A percentile compares a stretch with the other conserved stretches of the same genome.
Evolutionary conservation across 2,329 filamentous ascomycete genomes (phyloP).

Genomic region (Colletotrichum spinosum): DNA sequence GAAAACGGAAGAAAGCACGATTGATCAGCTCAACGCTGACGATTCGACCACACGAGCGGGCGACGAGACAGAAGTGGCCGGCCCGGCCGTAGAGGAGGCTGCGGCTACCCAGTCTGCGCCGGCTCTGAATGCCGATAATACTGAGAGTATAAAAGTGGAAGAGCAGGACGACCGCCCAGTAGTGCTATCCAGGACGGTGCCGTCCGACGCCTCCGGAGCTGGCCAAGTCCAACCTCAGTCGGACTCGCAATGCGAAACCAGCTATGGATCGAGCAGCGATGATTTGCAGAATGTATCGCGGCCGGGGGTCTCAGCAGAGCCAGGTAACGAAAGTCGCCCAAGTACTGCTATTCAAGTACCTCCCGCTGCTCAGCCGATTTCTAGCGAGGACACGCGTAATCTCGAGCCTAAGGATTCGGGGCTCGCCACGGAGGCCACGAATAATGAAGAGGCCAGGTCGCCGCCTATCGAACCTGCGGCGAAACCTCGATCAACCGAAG

Average conservation of each 20-base stretch:
- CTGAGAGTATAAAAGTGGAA: too few relatives aligned
- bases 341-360: neutral
- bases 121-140: too few relatives aligned
- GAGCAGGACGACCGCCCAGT: too few relatives aligned
- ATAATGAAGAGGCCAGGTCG: neutral
- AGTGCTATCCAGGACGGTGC: too few relatives aligned
- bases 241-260: neutral
- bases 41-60: too few relatives aligned
- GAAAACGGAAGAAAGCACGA: neutral
- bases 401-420: too few relatives aligned
- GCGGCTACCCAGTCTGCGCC: too few relatives aligned
- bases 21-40: too few relatives aligned
- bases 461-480: too few relatives aligned
- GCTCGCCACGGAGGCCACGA: neutral
- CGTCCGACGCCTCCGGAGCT: too few relatives aligned
- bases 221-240: too few relatives aligned
- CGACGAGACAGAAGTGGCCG: too few relatives aligned
- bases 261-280: neutral
- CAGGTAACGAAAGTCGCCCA: neutral
- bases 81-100: neutral
- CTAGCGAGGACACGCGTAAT: neutral
- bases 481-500: constrained; percentile 1
- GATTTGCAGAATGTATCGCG: neutral
- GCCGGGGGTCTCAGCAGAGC: neutral
- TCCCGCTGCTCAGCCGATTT: neutral